A percentile compares a stretch with the other conserved stretches of the same genome.
phyloP scores from a whole-genome alignment of 805 yeast species.

The Priceomyces melissophilus region DNA sequence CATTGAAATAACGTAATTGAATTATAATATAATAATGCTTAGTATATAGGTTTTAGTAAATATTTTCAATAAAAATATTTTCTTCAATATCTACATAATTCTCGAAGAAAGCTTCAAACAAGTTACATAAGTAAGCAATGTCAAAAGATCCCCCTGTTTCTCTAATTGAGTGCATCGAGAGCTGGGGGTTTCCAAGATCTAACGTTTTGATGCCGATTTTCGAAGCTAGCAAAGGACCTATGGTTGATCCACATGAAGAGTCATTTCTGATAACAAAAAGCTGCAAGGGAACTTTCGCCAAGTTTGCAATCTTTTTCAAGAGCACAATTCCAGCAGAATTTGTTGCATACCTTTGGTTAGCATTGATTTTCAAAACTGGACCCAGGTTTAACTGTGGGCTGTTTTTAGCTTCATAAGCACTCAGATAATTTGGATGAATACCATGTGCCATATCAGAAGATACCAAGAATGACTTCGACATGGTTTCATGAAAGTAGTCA shows the following conservation, averaged over 20 bases:
- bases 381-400: slow-evolving; percentile 82
- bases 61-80: slow-evolving; percentile 23
- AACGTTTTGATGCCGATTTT: slow-evolving; percentile 82
- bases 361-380: slow-evolving; percentile 90
- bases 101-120: slow-evolving; percentile 63
- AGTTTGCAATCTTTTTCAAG: slow-evolving; percentile 66
- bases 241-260: slow-evolving; percentile 93
- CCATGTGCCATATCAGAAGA: slow-evolving; percentile 98
- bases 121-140: slow-evolving; percentile 54
- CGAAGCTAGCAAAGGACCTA: slow-evolving; percentile 90
- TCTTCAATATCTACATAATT: slow-evolving; percentile 27
- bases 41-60: slow-evolving; percentile 1
- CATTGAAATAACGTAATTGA: slow-evolving; percentile 7
- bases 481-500: slow-evolving; percentile 46
- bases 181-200: slow-evolving; percentile 88
- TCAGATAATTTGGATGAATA: slow-evolving; percentile 86
- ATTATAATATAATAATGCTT: not conserved
- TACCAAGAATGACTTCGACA: slow-evolving; percentile 77
- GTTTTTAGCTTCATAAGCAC: slow-evolving; percentile 72
- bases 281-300: slow-evolving; percentile 76
- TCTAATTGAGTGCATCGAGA: slow-evolving; percentile 91
- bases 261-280: slow-evolving; percentile 90
- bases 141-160: slow-evolving; percentile 87
- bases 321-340: slow-evolving; percentile 86
- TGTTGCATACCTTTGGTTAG: slow-evolving; percentile 93